Conservation (phyloP, 1,139 yeast species). For the Sugiyamaella paludigena region DNA sequence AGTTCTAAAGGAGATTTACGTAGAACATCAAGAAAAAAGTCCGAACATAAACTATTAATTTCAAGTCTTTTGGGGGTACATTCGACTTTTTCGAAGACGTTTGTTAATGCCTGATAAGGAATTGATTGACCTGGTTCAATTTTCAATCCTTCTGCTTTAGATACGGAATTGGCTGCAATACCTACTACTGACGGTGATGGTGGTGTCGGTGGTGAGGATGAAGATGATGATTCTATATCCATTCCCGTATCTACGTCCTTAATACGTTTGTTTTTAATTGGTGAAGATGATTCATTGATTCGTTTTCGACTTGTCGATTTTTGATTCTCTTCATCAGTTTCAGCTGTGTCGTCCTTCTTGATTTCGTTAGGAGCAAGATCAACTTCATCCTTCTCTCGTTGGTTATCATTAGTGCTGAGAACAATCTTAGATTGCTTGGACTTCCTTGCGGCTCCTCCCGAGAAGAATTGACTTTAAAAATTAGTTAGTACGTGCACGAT, state of each 20-base stretch:
- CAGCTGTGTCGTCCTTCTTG: not conserved
- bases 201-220: no score
- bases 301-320: not conserved
- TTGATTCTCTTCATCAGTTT: not conserved
- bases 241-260: not conserved
- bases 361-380: not conserved
- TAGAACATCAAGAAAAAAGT: constrained; percentile 64
- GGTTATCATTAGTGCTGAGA: not conserved
- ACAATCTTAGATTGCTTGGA: constrained; percentile 2
- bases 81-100: constrained; percentile 73
- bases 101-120: constrained; percentile 43
- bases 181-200: not conserved
- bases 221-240: not conserved
- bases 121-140: constrained; percentile 8
- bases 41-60: constrained; percentile 70
- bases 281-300: no score
- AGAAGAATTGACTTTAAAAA: constrained; percentile 3
- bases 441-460: constrained; percentile 5
- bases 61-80: constrained; percentile 76
- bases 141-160: not conserved
- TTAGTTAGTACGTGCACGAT: not conserved
- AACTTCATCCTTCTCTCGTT: not conserved
- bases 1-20: constrained; percentile 57
- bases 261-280: not conserved
- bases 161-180: not conserved